Conservation (phyloP, 2,329 filamentous ascomycete genomes). For the Trichoderma atrobrunneum region DNA sequence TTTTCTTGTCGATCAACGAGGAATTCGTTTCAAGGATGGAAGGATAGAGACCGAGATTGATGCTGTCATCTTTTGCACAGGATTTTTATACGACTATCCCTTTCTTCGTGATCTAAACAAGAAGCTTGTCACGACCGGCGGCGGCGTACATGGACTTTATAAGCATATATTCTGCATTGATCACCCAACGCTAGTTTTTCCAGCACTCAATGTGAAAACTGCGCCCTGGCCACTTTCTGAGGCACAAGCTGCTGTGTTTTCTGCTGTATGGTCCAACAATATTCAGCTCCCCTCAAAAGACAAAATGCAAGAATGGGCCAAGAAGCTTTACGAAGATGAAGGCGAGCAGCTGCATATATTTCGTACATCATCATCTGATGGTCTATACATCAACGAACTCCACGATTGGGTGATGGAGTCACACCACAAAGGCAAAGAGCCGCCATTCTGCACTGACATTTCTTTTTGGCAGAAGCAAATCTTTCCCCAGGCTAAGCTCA, state of each 20-base stretch:
- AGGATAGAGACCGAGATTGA: conserved; percentile 66
- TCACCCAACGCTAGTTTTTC: conserved; percentile 75
- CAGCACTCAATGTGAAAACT: conserved; percentile 75
- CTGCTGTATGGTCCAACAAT: conserved; percentile 71
- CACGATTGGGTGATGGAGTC: conserved; percentile 58
- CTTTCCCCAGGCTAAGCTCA: conserved; percentile 63
- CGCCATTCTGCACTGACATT: conserved; percentile 68
- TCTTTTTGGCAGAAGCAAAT: conserved; percentile 69
- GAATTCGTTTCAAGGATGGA: conserved; percentile 65
- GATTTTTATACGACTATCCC: conserved; percentile 81
- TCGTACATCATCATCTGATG: conserved; percentile 47
- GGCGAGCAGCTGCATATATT: conserved; percentile 34
- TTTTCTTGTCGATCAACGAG: conserved; percentile 52
- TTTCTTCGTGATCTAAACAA: conserved; percentile 55
- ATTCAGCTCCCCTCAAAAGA: conserved; percentile 59
- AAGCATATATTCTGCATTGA: conserved; percentile 74
- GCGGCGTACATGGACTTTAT: conserved; percentile 69
- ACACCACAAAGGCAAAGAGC: conserved; percentile 57
- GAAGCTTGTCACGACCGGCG: conserved; percentile 64
- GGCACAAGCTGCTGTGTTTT: conserved; percentile 72
- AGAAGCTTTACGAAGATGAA: conserved; percentile 50
- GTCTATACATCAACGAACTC: conserved; percentile 67
- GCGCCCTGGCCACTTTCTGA: conserved; percentile 81
- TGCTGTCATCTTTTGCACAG: conserved; percentile 79
- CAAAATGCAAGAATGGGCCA: conserved; percentile 71